Evolutionary conservation across 192 early-diverging fungal genomes (phyloP), one percentile per base, ranked within the genome.

Genomic region (Glomus cerebriforme): DNA sequence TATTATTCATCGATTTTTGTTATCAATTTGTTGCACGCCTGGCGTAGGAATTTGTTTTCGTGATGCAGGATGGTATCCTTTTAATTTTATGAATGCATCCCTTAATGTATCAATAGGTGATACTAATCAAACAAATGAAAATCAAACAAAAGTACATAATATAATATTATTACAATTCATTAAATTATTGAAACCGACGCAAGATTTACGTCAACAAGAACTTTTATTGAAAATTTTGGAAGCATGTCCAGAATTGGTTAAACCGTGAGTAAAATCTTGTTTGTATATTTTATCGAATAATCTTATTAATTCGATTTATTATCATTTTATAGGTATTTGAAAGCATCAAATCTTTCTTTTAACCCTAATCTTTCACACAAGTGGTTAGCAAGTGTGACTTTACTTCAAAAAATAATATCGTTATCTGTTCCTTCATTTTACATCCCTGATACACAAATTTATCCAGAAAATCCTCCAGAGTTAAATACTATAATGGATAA

Each of bases 321-420:
- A 9, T 24, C 22, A 71, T 34, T 62, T 26, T 17, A 64, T 77
- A 93, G 92, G 13, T 93, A 86, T 75, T 95, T 92, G 93, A 82
- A 87, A 77, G 80, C 84, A 24, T 80, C 82, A 7, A 81, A 81
- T 19, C 74, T 93, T 35, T 91, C 91, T 26, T 89, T 93, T 80
- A 94, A 96, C 26, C 93, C 93, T 22, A 88, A 92, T 29, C 82
- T 90, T 13, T 92, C 91, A 4, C 81, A 84, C 2, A 88, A 90
- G 66, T 96, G 92, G 91, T 71, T 95, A n/a, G 87, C 88, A 5
- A 96, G 94, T 76, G 91, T 94, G 85, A 90, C 93, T 3, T 74
- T 95, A 2, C 84, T 90, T 4, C 90, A 91, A 63, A 94, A 92
- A 34, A 85, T 93, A 59, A 90, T 95, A 19, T 72, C 85, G 29